Evolutionary conservation across 495 filamentous ascomycete genomes (phyloP).

Genomic region (Annulohypoxylon nitens): DNA sequence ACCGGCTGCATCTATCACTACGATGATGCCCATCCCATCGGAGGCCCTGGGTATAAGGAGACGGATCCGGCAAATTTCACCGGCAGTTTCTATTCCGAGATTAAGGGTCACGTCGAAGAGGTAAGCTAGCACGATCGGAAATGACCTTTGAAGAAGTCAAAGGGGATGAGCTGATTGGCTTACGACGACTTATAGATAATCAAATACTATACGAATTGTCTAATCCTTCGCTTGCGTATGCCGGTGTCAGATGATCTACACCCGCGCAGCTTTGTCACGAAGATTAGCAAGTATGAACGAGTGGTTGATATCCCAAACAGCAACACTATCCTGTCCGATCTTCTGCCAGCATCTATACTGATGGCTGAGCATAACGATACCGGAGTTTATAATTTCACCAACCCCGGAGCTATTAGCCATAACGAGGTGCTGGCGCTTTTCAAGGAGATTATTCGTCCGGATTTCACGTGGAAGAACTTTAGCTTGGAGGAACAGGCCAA

Average conservation of each 20-base stretch:
- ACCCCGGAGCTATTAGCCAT: slow-evolving; percentile 75
- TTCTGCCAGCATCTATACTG: slow-evolving; percentile 70
- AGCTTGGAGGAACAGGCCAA: slow-evolving; percentile 73
- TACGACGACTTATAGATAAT: slow-evolving; percentile 62
- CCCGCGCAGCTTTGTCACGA: slow-evolving; percentile 75
- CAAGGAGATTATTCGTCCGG: slow-evolving; percentile 70
- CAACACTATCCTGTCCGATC: slow-evolving; percentile 74
- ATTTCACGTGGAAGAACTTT: slow-evolving; percentile 76
- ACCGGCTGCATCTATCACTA: slow-evolving; percentile 76
- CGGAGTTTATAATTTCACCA: slow-evolving; percentile 77
- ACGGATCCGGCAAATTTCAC: slow-evolving; percentile 73
- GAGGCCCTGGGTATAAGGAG: slow-evolving; percentile 70
- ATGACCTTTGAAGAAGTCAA: not conserved
- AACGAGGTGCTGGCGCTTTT: slow-evolving; percentile 74
- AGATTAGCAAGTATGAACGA: slow-evolving; percentile 72
- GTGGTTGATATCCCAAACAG: slow-evolving; percentile 77
- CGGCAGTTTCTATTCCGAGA: slow-evolving; percentile 76
- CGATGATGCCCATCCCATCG: slow-evolving; percentile 68
- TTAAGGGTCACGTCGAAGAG: slow-evolving; percentile 74
- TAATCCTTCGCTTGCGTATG: slow-evolving; percentile 75
- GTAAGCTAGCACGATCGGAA: slow-evolving; percentile 52
- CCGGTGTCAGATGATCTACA: slow-evolving; percentile 77
- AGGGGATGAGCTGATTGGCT: slow-evolving; percentile 24
- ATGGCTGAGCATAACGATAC: slow-evolving; percentile 71
- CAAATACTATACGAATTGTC: slow-evolving; percentile 68